Evolutionary conservation across 441 rosid genomes (phyloP).

Genomic region (Brassica hybrid): DNA sequence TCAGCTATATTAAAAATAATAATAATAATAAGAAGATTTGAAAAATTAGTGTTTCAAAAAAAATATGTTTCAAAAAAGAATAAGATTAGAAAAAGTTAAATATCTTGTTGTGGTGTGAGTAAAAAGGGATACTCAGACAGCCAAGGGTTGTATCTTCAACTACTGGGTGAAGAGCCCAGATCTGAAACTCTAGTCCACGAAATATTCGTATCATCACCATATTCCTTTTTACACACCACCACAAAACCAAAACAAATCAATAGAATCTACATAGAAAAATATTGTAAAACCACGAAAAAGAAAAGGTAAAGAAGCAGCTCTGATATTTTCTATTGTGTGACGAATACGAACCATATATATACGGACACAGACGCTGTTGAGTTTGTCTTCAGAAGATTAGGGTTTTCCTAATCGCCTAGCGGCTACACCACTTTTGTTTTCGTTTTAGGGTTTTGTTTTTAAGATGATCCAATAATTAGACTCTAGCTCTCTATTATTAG

Average conservation of each 20-base stretch:
- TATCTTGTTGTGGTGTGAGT: not conserved
- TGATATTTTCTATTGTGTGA: not conserved
- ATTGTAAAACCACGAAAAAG: not conserved
- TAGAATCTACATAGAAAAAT: not conserved
- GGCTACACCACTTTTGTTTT: constrained; percentile 5
- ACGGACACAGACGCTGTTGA: not conserved
- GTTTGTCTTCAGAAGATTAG: constrained; percentile 19
- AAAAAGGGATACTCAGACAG: constrained; percentile 82
- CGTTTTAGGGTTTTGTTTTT: not conserved
- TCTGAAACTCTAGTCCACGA: constrained; percentile 99
- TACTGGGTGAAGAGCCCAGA: constrained; percentile 50
- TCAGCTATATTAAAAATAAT: constrained; percentile 45
- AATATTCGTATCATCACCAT: constrained; percentile 67
- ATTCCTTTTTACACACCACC: constrained; percentile 20
- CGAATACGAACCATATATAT: constrained; percentile 19
- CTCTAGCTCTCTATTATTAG: not conserved
- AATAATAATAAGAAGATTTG: not conserved
- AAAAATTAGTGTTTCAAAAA: not conserved
- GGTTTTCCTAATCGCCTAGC: not conserved
- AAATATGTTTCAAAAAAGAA: too few species aligned
- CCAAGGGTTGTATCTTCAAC: constrained; percentile 97
- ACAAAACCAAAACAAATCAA: not conserved
- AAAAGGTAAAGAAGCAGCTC: not conserved
- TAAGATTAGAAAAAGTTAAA: not conserved
- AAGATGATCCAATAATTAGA: not conserved